A percentile compares a stretch with the other conserved stretches of the same genome.
These are phyloP conservation scores for Polysphondylium violaceum DNA, from an alignment of 78 protist species.

Conservation along the genomic window DNA sequence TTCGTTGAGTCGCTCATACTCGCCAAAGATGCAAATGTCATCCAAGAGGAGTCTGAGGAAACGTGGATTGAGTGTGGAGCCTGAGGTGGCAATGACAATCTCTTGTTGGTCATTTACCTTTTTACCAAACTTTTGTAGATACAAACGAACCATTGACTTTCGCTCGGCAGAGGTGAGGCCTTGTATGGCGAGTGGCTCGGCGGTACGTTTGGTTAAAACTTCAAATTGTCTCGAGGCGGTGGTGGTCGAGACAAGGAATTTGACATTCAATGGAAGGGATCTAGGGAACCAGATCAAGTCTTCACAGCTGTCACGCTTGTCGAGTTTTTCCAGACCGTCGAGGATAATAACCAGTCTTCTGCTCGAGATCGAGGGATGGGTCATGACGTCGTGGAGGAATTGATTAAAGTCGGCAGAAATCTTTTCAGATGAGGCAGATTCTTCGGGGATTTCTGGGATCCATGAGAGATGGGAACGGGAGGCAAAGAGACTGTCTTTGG, in stretches of 20 bases:
- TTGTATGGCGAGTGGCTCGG: background rate
- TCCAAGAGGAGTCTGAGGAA: slow-evolving; percentile 76
- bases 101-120: slow-evolving; percentile 80
- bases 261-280: slow-evolving; percentile 33
- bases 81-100: slow-evolving; percentile 48
- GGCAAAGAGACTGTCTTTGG: background rate
- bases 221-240: slow-evolving; percentile 23
- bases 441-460: slow-evolving; percentile 73
- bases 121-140: slow-evolving; percentile 65
- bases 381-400: slow-evolving; percentile 33
- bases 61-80: slow-evolving; percentile 69
- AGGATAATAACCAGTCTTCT: slow-evolving; percentile 27
- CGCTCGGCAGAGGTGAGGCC: slow-evolving; percentile 58
- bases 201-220: slow-evolving; percentile 44
- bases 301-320: slow-evolving; percentile 32
- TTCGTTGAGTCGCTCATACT: slow-evolving; percentile 38
- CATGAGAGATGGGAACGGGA: slow-evolving; percentile 1
- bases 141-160: slow-evolving; percentile 78
- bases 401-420: slow-evolving; percentile 19
- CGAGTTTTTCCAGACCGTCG: slow-evolving; percentile 80
- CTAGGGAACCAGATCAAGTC: slow-evolving; percentile 84
- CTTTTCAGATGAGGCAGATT: slow-evolving; percentile 22
- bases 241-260: slow-evolving; percentile 24
- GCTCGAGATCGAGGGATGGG: slow-evolving; percentile 46
- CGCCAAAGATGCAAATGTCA: slow-evolving; percentile 82